Evolutionary conservation across 176 grass and related monocot genomes (phyloP).

Genomic region (Aegilops longissima): DNA sequence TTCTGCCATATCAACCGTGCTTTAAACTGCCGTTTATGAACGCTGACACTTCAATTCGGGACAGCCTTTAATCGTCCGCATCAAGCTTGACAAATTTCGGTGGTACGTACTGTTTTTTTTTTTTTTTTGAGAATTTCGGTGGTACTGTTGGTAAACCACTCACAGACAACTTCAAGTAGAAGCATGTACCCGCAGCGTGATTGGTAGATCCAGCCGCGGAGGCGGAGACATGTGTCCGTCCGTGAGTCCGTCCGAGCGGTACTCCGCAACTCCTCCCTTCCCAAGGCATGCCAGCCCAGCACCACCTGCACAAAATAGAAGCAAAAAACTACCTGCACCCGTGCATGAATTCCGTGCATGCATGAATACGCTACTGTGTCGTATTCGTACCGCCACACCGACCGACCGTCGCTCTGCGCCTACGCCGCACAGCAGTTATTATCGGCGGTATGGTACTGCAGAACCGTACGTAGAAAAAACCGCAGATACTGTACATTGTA

Average conservation of each 20-base stretch:
- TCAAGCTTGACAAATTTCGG: conserved; percentile 29
- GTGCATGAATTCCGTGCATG: background rate
- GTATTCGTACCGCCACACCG: no score
- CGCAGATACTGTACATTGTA: no score
- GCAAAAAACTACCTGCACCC: background rate
- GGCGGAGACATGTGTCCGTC: background rate
- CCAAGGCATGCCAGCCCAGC: background rate
- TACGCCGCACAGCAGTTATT: background rate
- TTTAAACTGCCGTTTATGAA: background rate
- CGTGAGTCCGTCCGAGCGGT: background rate
- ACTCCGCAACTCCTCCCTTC: background rate
- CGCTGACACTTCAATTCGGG: background rate
- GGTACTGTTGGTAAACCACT: background rate
- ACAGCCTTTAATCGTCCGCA: conserved; percentile 10
- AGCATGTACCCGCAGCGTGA: background rate
- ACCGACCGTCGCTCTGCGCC: no score
- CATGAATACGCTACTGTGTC: no score
- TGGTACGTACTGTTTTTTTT: no score
- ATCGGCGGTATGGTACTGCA: background rate
- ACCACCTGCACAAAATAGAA: no score
- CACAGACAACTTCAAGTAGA: conserved; percentile 27
- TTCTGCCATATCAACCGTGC: background rate
- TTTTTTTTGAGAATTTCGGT: no score
- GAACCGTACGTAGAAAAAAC: background rate
- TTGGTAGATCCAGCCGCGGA: no score